These are phyloP conservation scores for Aspergillus conjunctus DNA, from an alignment of 495 filamentous ascomycete species.

Conservation along the genomic window DNA sequence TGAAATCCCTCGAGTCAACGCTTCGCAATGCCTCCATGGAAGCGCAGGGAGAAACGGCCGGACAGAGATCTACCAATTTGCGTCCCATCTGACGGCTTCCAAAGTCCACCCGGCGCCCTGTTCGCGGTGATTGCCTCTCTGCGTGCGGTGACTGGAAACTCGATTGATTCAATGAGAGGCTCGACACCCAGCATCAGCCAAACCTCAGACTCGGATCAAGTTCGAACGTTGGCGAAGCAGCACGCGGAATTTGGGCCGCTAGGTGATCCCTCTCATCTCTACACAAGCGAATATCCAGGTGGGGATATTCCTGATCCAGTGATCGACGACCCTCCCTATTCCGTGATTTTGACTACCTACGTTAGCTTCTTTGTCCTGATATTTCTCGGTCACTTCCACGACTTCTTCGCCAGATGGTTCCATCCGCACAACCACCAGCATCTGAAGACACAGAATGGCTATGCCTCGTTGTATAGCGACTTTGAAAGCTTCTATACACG, in stretches of 20 bases:
- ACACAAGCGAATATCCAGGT: conserved; percentile 72
- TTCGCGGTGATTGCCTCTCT: conserved; percentile 26
- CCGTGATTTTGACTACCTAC: conserved; percentile 87
- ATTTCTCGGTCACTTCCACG: conserved; percentile 79
- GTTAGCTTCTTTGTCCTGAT: conserved; percentile 88
- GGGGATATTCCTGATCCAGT: conserved; percentile 68
- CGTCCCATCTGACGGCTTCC: conserved; percentile 9
- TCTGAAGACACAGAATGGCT: conserved; percentile 72
- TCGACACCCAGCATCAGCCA: not conserved
- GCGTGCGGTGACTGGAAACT: conserved; percentile 23
- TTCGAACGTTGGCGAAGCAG: conserved; percentile 59
- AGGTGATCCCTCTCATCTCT: conserved; percentile 67
- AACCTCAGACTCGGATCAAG: conserved; percentile 54
- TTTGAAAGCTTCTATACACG: conserved; percentile 93
- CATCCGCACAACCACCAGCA: conserved; percentile 69
- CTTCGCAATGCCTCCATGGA: conserved; percentile 32
- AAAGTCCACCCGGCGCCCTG: conserved; percentile 3
- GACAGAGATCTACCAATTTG: conserved; percentile 19
- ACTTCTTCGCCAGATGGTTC: conserved; percentile 87
- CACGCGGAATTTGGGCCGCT: conserved; percentile 86
- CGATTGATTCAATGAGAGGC: conserved; percentile 14
- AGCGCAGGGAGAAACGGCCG: conserved; percentile 27
- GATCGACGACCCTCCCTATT: conserved; percentile 86
- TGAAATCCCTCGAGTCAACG: not conserved
- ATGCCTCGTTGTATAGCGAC: conserved; percentile 85